These are phyloP conservation scores for Xylaria hypoxylon DNA, from an alignment of 2,329 filamentous ascomycete genomes.

Conservation along the genomic window DNA sequence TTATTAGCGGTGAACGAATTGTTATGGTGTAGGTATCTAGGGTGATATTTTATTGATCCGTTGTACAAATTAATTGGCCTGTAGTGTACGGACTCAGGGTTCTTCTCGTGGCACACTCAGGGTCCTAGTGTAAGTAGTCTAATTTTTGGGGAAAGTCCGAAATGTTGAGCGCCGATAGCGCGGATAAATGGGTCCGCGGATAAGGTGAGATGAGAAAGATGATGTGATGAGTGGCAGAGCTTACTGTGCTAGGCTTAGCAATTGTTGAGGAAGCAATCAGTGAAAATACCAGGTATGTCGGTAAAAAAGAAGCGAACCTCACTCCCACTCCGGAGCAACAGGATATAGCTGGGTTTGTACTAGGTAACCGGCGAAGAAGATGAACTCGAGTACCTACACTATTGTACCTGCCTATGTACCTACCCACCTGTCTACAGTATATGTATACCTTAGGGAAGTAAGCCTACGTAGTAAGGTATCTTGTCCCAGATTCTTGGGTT, in stretches of 20 bases:
- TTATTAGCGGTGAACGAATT: neutral
- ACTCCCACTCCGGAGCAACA: no score
- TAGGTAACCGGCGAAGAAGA: neutral
- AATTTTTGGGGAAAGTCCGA: slow-evolving; percentile 49
- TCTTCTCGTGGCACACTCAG: neutral
- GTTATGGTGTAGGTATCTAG: no score
- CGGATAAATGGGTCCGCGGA: slow-evolving; percentile 28
- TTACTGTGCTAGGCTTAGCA: slow-evolving; percentile 33
- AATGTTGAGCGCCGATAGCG: slow-evolving; percentile 44
- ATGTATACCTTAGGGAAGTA: no score
- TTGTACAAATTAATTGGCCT: no score
- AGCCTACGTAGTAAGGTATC: no score
- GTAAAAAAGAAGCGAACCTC: neutral
- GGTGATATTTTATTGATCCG: no score
- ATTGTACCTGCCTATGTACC: neutral
- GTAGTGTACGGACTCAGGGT: no score
- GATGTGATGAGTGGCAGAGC: slow-evolving; percentile 18
- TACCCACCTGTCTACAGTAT: no score
- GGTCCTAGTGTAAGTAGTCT: slow-evolving; percentile 13
- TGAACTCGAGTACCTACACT: neutral
- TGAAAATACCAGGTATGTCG: neutral
- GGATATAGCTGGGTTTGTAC: neutral
- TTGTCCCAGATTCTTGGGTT: no score
- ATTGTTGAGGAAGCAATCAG: slow-evolving; percentile 34
- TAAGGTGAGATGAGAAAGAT: slow-evolving; percentile 22